A percentile compares a stretch with the other conserved stretches of the same genome.
phyloP scores from a whole-genome alignment of 495 filamentous ascomycete genomes.

The Stereocaulon alpinum region DNA sequence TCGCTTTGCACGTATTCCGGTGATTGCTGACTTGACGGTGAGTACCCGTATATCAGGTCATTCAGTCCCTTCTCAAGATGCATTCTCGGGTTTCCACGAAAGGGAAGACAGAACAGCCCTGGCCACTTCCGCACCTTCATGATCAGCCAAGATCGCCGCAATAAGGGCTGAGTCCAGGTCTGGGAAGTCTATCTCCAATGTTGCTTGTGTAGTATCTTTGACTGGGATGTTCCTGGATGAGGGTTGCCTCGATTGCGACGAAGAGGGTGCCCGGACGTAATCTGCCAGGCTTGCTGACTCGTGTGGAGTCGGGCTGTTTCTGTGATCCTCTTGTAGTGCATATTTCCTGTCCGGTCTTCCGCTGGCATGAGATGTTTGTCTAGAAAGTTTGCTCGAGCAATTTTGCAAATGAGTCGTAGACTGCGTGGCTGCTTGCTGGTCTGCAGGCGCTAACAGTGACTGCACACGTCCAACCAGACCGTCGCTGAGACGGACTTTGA shows the following conservation, averaged over 20 bases:
- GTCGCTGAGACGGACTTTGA: slow-evolving; percentile 61
- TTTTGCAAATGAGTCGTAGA: neutral
- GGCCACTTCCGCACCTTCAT: slow-evolving; percentile 6
- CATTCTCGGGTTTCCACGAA: slow-evolving; percentile 2
- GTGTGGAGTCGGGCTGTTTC: slow-evolving; percentile 8
- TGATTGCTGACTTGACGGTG: no score
- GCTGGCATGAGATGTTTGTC: neutral
- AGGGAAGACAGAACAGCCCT: slow-evolving; percentile 7
- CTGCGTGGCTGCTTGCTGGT: neutral
- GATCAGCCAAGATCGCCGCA: slow-evolving; percentile 18
- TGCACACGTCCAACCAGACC: slow-evolving; percentile 63
- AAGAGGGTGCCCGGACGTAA: slow-evolving; percentile 5
- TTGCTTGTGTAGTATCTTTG: neutral
- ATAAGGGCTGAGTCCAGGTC: slow-evolving; percentile 16
- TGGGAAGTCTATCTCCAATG: slow-evolving; percentile 13
- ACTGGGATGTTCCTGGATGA: neutral
- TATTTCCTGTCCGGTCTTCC: neutral
- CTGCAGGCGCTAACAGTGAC: slow-evolving; percentile 16
- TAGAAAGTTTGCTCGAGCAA: no score
- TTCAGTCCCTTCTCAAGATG: neutral
- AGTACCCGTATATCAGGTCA: neutral
- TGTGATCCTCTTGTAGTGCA: slow-evolving; percentile 13
- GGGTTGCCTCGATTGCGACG: neutral
- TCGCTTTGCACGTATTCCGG: no score
- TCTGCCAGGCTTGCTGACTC: slow-evolving; percentile 17